Base-by-base conservation (phyloP, 495 filamentous ascomycete species). In the Podospora pseudopauciseta region DNA sequence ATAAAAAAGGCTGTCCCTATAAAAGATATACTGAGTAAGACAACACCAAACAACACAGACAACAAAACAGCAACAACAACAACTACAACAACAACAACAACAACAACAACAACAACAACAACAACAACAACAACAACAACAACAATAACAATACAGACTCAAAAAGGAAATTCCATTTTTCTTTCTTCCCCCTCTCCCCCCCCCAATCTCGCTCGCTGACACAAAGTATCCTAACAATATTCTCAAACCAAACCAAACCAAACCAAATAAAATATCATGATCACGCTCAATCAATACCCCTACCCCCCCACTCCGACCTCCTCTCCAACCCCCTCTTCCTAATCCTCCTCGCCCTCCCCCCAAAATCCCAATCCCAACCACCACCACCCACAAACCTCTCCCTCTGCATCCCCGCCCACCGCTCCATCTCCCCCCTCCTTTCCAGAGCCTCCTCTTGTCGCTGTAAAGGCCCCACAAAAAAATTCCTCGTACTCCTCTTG, bases 61-160 rank as follows among this genome's bases (percentile, higher is more conserved):
- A 23, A 23, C 23, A 23, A 2, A 23, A 23, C 23, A 23, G 1
- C 39, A 49, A 18, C 39, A 16, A 49, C 15, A 49, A 13, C 39
- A 49, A 49, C 39, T 18, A 16, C 39, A 49, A 49, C 39, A 16
- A 49, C 15, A 18, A 49, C 39, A 49, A 16, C 39, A 49, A 16
- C 20, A 20, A 20, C 20, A 20, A 20, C 20, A 20, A 20, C 20
- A 20, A 20, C 20, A 20, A 20, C 20, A 20, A 20, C 20, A 20
- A 20, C 20, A 78, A 44, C 9, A 44, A 9, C 6, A 9, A 44
- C 39, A 9, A 44, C 13, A 44, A 44, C 39, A 49, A 49, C 39
- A 16, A 49, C 2, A 49, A 13, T 7, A 49, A 49, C 39, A 49
- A 16, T 49, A 49, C 39, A 49, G 39, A 11, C 4, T 4, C 23